Conservation (phyloP, 139 green algal species). For the Chlamydomonas urium region DNA sequence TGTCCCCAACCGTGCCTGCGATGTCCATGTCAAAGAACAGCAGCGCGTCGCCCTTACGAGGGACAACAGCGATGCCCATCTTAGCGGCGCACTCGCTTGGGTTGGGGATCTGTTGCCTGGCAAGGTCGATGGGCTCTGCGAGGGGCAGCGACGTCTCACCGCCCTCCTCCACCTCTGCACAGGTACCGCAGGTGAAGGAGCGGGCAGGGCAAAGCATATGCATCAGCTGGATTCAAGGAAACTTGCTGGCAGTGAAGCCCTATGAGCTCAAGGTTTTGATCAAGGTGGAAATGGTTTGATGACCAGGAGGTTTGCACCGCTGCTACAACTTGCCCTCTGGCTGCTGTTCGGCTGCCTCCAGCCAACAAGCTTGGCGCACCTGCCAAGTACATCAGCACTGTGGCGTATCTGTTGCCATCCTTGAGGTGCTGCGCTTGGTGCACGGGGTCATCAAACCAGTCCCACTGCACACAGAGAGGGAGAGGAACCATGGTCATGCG, state of each 20-base stretch:
- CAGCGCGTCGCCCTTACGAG: conserved; percentile 18
- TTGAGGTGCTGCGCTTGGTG: conserved; percentile 7
- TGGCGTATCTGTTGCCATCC: conserved; percentile 38
- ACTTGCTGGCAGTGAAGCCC: too few relatives aligned
- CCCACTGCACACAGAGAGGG: conserved; percentile 22
- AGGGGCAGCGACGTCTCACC: conserved; percentile 63
- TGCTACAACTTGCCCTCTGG: too few relatives aligned
- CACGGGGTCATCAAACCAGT: conserved; percentile 17
- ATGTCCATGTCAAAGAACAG: conserved; percentile 35
- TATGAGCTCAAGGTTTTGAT: too few relatives aligned
- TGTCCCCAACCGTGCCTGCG: conserved; percentile 20
- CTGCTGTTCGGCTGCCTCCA: too few relatives aligned
- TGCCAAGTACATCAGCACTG: conserved; percentile 52
- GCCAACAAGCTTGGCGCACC: too few relatives aligned
- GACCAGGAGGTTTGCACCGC: too few relatives aligned
- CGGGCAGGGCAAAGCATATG: too few relatives aligned
- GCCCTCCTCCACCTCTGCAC: conserved; percentile 25
- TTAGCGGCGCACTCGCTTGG: conserved; percentile 12
- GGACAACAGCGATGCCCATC: conserved; percentile 24
- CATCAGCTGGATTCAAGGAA: too few relatives aligned
- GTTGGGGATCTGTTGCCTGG: conserved; percentile 24
- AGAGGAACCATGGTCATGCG: neutral
- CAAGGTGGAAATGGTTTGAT: too few relatives aligned
- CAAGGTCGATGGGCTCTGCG: conserved; percentile 32
- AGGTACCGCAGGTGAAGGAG: too few relatives aligned